Base-by-base conservation (phyloP, 768 basidiomycete genomes). In the Asterophora lycoperdoides region DNA sequence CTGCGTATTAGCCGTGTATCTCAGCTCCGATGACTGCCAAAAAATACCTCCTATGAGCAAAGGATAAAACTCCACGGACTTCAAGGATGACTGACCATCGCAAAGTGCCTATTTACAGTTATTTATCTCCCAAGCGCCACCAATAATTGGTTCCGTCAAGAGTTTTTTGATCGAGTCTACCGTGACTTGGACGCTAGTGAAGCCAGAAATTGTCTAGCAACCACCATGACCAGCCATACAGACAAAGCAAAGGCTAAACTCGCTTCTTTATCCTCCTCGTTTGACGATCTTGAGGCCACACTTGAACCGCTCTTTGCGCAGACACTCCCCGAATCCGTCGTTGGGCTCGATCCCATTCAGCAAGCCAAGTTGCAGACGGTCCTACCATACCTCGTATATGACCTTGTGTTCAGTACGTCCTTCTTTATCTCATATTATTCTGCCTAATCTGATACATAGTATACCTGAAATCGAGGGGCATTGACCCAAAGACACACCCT, bases 1-100 rank as follows among this genome's bases (percentile, higher is more conserved):
- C 66, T 98, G 94, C 10, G 94, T 94, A 64, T 95, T 98, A 13
- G 92, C 93, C 0, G 94, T 97, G 63, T 97, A 96, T 59, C 94
- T 77, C 4, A 96, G 76, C 68, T 98, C 94, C 34, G 90, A 93
- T 43, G 89, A 88, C 89, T 91, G 59, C 49, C 46, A 48, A 41
- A 40, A 28, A n/a, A 40, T 28, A 54, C 8, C 44, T 43, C 30
- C 54, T 34, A 42, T 52, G 20, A 56, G 48, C 35, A 30, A 57
- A 41, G 15, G 15, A 41, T 19, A 46, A 34, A 46, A 30, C 15
- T 37, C 26, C 23, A 41, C 35, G 42, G 19, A 49, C 40, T 28
- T 34, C 13, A 34, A 49, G 56, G 50, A 62, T 71, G 68, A 68
- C 72, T 57, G 58, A 73, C 72, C 73, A 76, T 76, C 59, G 56